These are phyloP conservation scores for Aspergillus texensis DNA, from an alignment of 2,329 filamentous ascomycete genomes.

Conservation along the genomic window DNA sequence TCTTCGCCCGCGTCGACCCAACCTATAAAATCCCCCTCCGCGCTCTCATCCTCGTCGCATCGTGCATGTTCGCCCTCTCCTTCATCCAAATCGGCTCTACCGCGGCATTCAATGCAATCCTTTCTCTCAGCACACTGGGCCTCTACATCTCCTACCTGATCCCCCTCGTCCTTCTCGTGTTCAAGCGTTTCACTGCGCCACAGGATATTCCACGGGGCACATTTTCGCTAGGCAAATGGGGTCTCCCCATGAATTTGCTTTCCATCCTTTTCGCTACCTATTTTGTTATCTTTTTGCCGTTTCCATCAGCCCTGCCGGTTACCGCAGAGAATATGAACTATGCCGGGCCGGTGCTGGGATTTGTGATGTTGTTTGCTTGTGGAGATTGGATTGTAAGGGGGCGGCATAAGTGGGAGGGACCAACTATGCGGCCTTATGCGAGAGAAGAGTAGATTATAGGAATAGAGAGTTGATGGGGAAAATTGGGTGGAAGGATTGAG, in stretches of 20 bases:
- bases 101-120: constrained; percentile 55
- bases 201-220: constrained; percentile 26
- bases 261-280: constrained; percentile 34
- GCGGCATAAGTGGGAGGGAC: constrained; percentile 26
- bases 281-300: constrained; percentile 34
- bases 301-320: constrained; percentile 34
- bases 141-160: constrained; percentile 56
- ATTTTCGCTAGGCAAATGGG: constrained; percentile 32
- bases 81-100: constrained; percentile 54
- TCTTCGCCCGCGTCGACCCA: constrained; percentile 30
- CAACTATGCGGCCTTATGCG: constrained; percentile 13
- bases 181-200: constrained; percentile 22
- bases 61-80: constrained; percentile 31
- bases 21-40: constrained; percentile 45
- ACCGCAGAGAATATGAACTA: constrained; percentile 40
- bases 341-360: constrained; percentile 27
- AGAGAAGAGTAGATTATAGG: no score
- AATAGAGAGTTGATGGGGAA: no score
- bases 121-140: constrained; percentile 51
- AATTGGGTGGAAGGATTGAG: no score
- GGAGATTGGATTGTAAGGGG: constrained; percentile 28
- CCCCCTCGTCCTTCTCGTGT: constrained; percentile 35
- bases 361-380: constrained; percentile 27
- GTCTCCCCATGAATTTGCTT: constrained; percentile 29
- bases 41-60: constrained; percentile 31